phyloP scores from a whole-genome alignment of 2,329 filamentous ascomycete species.

The Sordariomycetes sp. region DNA sequence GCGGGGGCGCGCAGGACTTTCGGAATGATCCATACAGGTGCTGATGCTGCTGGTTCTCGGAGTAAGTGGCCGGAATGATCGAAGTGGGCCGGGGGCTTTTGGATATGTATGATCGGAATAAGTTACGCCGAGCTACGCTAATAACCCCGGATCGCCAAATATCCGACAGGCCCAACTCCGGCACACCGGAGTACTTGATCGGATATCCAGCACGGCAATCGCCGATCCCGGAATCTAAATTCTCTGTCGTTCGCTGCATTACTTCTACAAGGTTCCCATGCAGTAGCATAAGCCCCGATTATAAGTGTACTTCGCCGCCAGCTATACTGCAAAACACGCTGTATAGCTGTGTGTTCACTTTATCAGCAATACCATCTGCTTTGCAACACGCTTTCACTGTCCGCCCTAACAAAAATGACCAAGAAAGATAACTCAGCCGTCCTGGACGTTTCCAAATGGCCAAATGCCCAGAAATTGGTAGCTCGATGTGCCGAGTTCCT shows the following conservation, averaged over 20 bases:
- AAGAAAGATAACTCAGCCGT: conserved; percentile 8
- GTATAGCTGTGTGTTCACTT: too few relatives aligned
- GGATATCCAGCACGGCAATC: neutral
- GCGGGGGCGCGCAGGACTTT: neutral
- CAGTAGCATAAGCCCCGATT: neutral
- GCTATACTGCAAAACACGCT: too few relatives aligned
- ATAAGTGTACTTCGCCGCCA: neutral
- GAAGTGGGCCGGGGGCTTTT: too few relatives aligned
- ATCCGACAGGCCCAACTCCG: neutral
- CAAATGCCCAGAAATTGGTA: conserved; percentile 17
- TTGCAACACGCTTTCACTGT: neutral
- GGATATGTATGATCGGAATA: neutral
- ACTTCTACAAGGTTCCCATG: neutral
- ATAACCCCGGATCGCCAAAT: neutral
- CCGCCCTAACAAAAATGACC: neutral
- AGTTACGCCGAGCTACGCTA: neutral
- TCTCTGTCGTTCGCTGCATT: neutral
- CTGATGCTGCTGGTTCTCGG: neutral
- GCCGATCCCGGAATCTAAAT: neutral
- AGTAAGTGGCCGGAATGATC: neutral
- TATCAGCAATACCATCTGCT: neutral
- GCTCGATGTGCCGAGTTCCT: conserved; percentile 18
- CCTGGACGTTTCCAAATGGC: conserved; percentile 15
- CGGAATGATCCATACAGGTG: too few relatives aligned
- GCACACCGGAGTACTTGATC: neutral